phyloP scores from a whole-genome alignment of 2,329 filamentous ascomycete species.

The Xylariaceae sp. region DNA sequence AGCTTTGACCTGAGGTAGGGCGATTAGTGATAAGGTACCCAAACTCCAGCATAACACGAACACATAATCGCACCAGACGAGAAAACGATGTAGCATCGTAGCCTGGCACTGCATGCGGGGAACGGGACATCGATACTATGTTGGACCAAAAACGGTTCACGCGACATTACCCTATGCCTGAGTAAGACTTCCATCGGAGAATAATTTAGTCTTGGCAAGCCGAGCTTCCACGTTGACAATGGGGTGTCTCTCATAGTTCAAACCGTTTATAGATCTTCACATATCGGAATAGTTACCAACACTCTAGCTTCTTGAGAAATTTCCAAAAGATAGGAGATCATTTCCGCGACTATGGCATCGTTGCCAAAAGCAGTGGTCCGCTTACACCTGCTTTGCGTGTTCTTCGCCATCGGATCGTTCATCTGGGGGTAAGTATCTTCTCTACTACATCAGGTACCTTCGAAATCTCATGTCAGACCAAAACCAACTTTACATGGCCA shows the following conservation, averaged over 20 bases:
- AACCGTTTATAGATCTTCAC: too few species aligned
- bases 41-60: background rate
- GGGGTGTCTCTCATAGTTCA: too few species aligned
- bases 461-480: background rate
- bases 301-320: too few species aligned
- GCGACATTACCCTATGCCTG: too few species aligned
- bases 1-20: too few species aligned
- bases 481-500: background rate
- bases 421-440: constrained; percentile 47
- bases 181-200: too few species aligned
- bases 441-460: background rate
- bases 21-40: too few species aligned
- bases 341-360: constrained; percentile 13
- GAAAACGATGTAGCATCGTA: background rate
- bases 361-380: constrained; percentile 36
- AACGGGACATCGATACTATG: background rate
- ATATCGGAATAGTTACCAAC: too few species aligned
- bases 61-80: too few species aligned
- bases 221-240: too few species aligned
- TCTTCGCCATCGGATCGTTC: constrained; percentile 53
- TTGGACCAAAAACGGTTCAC: background rate
- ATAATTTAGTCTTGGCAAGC: too few species aligned
- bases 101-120: constrained; percentile 3
- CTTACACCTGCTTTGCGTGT: constrained; percentile 45
- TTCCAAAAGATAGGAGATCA: background rate